Base-by-base conservation (phyloP, 306 rosid species). In the Aeschynomene evenia region DNA sequence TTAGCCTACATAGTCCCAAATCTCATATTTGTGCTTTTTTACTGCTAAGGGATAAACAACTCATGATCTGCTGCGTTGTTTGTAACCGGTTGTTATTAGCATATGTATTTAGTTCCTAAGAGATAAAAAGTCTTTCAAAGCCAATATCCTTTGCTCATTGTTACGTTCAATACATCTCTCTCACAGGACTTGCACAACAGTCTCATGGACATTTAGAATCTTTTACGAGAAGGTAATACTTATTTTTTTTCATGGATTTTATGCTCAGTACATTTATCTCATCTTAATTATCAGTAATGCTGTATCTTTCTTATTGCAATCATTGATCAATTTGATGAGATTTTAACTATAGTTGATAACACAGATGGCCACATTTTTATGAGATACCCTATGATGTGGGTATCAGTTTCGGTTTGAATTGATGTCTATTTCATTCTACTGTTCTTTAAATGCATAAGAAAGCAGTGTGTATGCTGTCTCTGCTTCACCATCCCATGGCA, bases 151-250 rank as follows among this genome's bases (percentile, higher is more conserved):
- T 51, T 23, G 48, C 65, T 63, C 50, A 37, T 42, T 71, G 31
- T 48, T 61, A 65, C 71, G 72, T 69, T 64, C 57, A 63, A 66
- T 77, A 55, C 54, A 33, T 82, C 37, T 76, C 61, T 77, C 74
- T 75, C 58, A 42, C 86, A 90, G 96, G 89, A 90, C 96, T 8
- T 90, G 96, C 71, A 90, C 96, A 22, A 90, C 96, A 43, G 96
- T 90, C 72, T 90, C 96, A 36, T 90, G 95, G 96, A 90, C 96
- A 1, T 90, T 90, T 69, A 89, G 96, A 79, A 86, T 80, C 69
- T 91, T 91, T 70, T 91, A 88, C 68, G 95, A 91, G 83, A 91
- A 91, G 96, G 95, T 90, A 81, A 84, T 71, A 22, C 36, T 40
- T 49, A 14, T 62, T 48, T 21, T 33, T n/a, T n/a, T 29, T 29